Base-by-base conservation (phyloP, 2,329 filamentous ascomycete genomes). In the Trichoderma gracile region DNA sequence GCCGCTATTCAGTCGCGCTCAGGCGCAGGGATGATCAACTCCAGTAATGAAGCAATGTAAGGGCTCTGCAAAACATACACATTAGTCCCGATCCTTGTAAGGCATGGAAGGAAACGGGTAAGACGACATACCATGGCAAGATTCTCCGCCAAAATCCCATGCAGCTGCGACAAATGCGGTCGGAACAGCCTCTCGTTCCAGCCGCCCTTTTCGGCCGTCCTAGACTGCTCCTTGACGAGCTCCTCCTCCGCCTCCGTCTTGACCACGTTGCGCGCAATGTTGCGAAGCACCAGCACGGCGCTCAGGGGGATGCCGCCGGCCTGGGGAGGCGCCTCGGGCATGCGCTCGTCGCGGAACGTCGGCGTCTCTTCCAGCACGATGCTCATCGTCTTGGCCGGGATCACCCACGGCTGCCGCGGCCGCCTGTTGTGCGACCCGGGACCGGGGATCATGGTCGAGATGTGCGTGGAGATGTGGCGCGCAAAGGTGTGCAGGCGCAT, bases 261-360 rank as follows among this genome's bases (percentile, higher is more conserved):
- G 70, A 82, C 78, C 19, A 87, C 79, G 70, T 89, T 90, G 68
- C 82, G 83, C 14, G 91, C 91, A 66, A 95, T 86, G 73, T 95
- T 95, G 33, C 91, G 85, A 52, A 95, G 81, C 42, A 95, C 89
- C 30, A 94, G 81, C 15, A 90, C 88, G 2, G 90, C 89, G 62
- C 89, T 91, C 7, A 94, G 81, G n/a, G 91, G 90, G 42, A 94
- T 88, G 5, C 91, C 91, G 1, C 89, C 89, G 2, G 91, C 88
- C 71, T 92, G 84, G 2, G 82, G 78, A 5, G 82, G 78, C 9
- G 80, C 80, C 66, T 86, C 84, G 12, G 83, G 82, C 67, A 86
- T 86, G 53, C 82, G 79, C 73, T 86, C 84, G 69, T 87, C 85
- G 12, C 82, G 81, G 40, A 80, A 79, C 43, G 80, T 81, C 50